A percentile compares a stretch with the other conserved stretches of the same genome.
These are phyloP conservation scores for Quercus cerris DNA, from an alignment of 306 rosid species.

Conservation along the genomic window DNA sequence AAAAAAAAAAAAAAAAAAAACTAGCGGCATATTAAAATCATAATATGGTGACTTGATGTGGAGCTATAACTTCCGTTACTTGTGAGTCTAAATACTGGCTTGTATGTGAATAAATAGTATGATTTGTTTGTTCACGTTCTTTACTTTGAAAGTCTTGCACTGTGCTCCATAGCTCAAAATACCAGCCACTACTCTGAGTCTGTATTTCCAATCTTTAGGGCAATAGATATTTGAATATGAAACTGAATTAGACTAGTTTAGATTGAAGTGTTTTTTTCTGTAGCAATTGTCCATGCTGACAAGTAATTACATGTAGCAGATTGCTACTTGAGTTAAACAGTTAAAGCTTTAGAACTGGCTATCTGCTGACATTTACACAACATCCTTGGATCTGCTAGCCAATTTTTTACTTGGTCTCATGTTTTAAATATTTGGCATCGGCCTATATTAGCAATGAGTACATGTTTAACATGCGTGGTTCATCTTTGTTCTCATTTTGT, in stretches of 20 bases:
- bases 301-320: not conserved
- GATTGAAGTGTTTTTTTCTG: not conserved
- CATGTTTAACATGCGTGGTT: not conserved
- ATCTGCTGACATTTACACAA: not conserved
- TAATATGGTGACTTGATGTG: not conserved
- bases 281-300: not conserved
- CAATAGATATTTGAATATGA: not conserved
- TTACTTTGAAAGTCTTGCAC: not conserved
- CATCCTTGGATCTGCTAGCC: conserved; percentile 5
- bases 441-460: not conserved
- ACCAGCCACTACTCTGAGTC: not conserved
- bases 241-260: not conserved
- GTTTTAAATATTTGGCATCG: not conserved
- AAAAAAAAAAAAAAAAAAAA: not conserved
- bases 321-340: not conserved
- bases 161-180: not conserved
- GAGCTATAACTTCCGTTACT: not conserved
- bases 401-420: not conserved
- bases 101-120: not conserved
- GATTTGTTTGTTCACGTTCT: not conserved
- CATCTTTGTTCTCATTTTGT: not conserved
- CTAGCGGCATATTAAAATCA: not conserved
- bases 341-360: not conserved
- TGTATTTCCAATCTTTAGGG: not conserved
- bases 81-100: not conserved